phyloP scores from a whole-genome alignment of 2,329 filamentous ascomycete genomes.

The Botrytis hyacinthi region DNA sequence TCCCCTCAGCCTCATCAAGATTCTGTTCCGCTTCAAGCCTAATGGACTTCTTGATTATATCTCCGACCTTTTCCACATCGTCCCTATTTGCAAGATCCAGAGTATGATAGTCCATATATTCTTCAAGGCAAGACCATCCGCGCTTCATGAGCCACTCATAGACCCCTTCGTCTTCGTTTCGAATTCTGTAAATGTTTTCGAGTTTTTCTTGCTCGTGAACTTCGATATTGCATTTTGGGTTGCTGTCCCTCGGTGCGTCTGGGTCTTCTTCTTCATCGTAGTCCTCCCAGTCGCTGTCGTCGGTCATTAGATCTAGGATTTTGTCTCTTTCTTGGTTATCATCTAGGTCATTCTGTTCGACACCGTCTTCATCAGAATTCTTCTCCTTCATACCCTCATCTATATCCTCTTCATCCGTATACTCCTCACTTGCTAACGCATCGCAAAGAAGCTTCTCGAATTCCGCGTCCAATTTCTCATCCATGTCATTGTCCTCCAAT shows the following conservation, averaged over 20 bases:
- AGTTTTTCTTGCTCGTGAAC: background rate
- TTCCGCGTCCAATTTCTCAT: background rate
- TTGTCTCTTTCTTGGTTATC: background rate
- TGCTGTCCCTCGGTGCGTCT: too few relatives aligned
- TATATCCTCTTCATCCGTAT: too few relatives aligned
- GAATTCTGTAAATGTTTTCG: background rate
- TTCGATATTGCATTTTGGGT: background rate
- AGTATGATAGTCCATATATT: background rate
- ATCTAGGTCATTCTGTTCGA: background rate
- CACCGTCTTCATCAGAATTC: background rate
- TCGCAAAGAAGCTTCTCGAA: background rate
- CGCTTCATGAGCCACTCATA: background rate
- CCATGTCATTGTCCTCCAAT: background rate
- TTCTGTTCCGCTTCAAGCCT: background rate
- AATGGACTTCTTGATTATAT: background rate
- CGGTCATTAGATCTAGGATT: background rate
- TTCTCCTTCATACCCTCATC: background rate
- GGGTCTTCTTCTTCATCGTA: background rate
- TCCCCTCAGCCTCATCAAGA: background rate
- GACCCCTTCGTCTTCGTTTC: conserved; percentile 2
- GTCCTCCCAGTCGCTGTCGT: background rate
- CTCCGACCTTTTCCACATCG: background rate
- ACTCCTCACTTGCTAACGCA: background rate
- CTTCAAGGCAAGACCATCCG: background rate
- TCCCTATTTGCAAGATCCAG: background rate